These are phyloP conservation scores for Diaporthe ilicicola DNA, from an alignment of 2,329 filamentous ascomycete species.

Conservation along the genomic window DNA sequence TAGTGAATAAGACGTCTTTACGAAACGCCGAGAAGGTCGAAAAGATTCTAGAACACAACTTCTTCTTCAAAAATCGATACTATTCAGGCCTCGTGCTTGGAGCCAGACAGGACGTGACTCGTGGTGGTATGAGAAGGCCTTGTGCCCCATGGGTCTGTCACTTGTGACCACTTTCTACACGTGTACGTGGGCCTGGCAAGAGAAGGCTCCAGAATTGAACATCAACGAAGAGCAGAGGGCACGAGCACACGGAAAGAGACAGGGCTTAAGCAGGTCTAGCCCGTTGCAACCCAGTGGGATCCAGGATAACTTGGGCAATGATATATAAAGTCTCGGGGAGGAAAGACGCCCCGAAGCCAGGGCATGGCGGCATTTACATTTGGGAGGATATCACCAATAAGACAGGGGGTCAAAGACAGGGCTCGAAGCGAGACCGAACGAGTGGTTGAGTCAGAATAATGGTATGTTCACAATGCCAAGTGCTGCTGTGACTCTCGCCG, in stretches of 20 bases:
- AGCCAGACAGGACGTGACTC: neutral
- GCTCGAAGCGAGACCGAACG: neutral
- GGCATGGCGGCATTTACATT: neutral
- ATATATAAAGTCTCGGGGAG: neutral
- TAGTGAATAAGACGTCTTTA: neutral
- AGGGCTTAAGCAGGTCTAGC: neutral
- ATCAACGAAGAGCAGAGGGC: neutral
- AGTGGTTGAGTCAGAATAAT: conserved; percentile 10
- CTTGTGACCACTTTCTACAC: neutral
- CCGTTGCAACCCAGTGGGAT: neutral
- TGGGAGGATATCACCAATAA: neutral
- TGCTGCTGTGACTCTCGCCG: neutral
- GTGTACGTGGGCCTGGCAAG: neutral
- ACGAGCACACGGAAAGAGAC: neutral
- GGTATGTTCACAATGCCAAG: neutral
- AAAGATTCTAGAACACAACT: neutral
- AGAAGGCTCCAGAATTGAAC: neutral
- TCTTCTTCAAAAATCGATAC: neutral
- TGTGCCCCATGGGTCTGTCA: neutral
- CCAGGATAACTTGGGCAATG: neutral
- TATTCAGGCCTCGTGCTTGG: neutral
- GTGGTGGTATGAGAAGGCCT: neutral
- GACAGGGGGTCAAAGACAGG: neutral
- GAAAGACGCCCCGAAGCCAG: neutral
- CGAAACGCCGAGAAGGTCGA: conserved; percentile 5